phyloP scores from a whole-genome alignment of 2,329 filamentous ascomycete genomes.

The Colletotrichum lupini region DNA sequence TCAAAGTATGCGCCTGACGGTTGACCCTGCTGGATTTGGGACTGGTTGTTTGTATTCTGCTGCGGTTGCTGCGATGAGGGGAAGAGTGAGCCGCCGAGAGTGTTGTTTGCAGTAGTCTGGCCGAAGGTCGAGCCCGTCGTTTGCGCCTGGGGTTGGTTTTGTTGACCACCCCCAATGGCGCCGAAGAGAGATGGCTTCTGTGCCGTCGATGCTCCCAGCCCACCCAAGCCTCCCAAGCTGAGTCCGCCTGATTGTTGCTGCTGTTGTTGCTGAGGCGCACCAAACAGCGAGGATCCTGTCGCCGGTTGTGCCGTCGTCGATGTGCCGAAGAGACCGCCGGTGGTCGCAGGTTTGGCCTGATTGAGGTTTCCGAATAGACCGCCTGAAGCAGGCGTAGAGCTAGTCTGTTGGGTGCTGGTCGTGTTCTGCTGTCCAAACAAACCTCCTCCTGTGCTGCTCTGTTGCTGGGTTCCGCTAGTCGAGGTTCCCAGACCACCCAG shows the following conservation, averaged over 20 bases:
- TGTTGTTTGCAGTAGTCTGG: slow-evolving; percentile 26
- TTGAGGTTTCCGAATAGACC: slow-evolving; percentile 38
- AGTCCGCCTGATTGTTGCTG: slow-evolving; percentile 36
- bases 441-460: slow-evolving; percentile 32
- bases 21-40: slow-evolving; percentile 41
- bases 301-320: slow-evolving; percentile 34
- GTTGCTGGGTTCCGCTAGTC: slow-evolving; percentile 26
- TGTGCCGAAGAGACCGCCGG: slow-evolving; percentile 46
- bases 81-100: slow-evolving; percentile 41
- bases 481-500: slow-evolving; percentile 37
- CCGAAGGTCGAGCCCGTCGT: slow-evolving; percentile 32
- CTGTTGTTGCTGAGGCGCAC: slow-evolving; percentile 37
- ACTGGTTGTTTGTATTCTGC: slow-evolving; percentile 37
- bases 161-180: slow-evolving; percentile 37
- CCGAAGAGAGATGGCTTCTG: slow-evolving; percentile 51
- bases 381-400: slow-evolving; percentile 39
- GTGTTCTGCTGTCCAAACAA: slow-evolving; percentile 37
- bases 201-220: slow-evolving; percentile 28
- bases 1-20: slow-evolving; percentile 76
- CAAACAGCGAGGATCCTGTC: slow-evolving; percentile 36
- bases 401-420: slow-evolving; percentile 32
- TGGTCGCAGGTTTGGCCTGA: slow-evolving; percentile 40
- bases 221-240: slow-evolving; percentile 28
- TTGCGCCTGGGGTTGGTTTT: slow-evolving; percentile 31
- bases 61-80: slow-evolving; percentile 43